Base-by-base conservation (phyloP, 139 green algal genomes). In the Raphidocelis subcapitata region DNA sequence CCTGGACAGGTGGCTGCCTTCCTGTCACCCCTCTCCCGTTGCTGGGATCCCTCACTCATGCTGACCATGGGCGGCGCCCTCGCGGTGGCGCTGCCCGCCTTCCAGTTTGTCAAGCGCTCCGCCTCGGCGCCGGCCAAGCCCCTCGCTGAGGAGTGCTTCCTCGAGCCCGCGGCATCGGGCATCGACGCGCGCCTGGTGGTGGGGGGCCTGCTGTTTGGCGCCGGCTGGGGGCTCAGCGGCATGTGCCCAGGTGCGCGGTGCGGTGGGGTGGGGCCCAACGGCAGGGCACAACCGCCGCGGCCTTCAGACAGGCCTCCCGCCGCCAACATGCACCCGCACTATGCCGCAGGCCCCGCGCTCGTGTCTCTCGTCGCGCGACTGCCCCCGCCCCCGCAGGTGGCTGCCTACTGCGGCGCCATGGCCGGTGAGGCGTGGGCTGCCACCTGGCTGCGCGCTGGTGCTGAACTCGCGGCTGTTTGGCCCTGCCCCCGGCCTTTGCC, bases 231-330 rank as follows among this genome's bases (percentile, higher is more conserved):
- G n/a, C 20, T 90, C 2, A 69, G 73, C 12, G 91, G 92, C 18
- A 79, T 95, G 57, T 95, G 91, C 72, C 91, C 91, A 0, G 91
- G 91, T n/a, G n/a, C n/a, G n/a, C n/a, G n/a, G n/a, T n/a, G n/a
- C n/a, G n/a, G n/a, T n/a, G n/a, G n/a, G n/a, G n/a, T n/a, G n/a
- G n/a, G n/a, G n/a, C n/a, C n/a, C n/a, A n/a, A n/a, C n/a, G n/a
- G n/a, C n/a, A n/a, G n/a, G n/a, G n/a, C n/a, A n/a, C n/a, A n/a
- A n/a, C n/a, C n/a, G n/a, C n/a, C n/a, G n/a, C n/a, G n/a, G n/a
- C n/a, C n/a, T n/a, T n/a, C n/a, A n/a, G n/a, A n/a, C n/a, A n/a
- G n/a, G n/a, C n/a, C n/a, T n/a, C n/a, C n/a, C n/a, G n/a, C n/a
- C n/a, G n/a, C 41, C 41, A 20, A 49, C 41, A 8, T 20, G 8